Percentiles rank a stretch among this genome's conserved stretches.
Conservation (phyloP, 306 rosid genomes). For the Senna tora region DNA sequence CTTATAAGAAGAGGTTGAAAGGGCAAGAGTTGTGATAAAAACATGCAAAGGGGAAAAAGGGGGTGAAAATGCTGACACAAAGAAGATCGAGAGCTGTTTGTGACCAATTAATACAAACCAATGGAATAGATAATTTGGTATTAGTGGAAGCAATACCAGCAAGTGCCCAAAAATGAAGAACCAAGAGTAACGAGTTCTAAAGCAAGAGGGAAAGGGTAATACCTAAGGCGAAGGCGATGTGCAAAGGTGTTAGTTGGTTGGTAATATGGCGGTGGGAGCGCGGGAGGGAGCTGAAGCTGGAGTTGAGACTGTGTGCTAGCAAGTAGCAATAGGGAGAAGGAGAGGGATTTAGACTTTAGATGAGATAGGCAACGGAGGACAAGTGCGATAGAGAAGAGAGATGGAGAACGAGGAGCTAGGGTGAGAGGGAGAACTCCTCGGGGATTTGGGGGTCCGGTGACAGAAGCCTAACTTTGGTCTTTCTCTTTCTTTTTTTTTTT, state of each 20-base stretch:
- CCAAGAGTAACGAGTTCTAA: not conserved
- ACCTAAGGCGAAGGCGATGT: slow-evolving; percentile 20
- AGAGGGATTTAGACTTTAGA: not conserved
- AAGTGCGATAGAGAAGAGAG: slow-evolving; percentile 18
- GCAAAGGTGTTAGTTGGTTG: not conserved
- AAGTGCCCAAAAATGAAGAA: not conserved
- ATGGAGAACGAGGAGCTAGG: slow-evolving; percentile 38
- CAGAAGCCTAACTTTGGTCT: slow-evolving; percentile 9
- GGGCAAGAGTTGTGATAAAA: not conserved
- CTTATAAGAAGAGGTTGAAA: slow-evolving; percentile 1
- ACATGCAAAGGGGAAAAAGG: slow-evolving; percentile 11
- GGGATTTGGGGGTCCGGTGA: slow-evolving; percentile 9
- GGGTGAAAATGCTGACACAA: slow-evolving; percentile 28
- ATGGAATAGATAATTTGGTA: not conserved
- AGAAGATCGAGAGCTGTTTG: slow-evolving; percentile 3
- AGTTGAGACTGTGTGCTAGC: slow-evolving; percentile 5
- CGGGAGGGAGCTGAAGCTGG: not conserved
- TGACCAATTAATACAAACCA: not conserved
- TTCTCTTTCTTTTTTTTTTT: not conserved
- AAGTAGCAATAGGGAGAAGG: not conserved
- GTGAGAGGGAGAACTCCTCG: slow-evolving; percentile 36
- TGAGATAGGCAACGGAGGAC: not conserved
- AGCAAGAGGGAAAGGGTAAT: not conserved
- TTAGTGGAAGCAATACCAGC: not conserved
- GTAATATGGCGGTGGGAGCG: not conserved